Evolutionary conservation across 2,329 filamentous ascomycete genomes (phyloP), one percentile per base, ranked within the genome.

Genomic region (Arthrobotrys iridis): DNA sequence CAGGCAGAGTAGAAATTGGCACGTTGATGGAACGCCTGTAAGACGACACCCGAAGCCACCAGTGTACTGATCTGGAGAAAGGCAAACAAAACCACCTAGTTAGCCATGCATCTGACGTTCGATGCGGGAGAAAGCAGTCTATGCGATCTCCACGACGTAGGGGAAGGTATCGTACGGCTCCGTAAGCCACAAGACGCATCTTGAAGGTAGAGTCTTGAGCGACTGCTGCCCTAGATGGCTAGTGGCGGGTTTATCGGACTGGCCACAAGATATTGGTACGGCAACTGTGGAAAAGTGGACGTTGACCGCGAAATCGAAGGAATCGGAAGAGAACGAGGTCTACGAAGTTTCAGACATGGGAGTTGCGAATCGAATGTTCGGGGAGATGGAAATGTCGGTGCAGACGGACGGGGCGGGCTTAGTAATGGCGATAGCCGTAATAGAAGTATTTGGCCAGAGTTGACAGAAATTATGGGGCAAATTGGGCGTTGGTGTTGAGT

Each of bases 1-100:
- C 93, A 95, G 78, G 95, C 93, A 64, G 94, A 96, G 84, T 99
- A 99, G 86, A 98, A 99, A 84, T 99, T 99, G 77, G 95, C 90
- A 78, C 95, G 89, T 84, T 98, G 92, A 81, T 95, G 91, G 83
- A 98, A 94, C 77, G 95, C 94, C 81, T 93, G 95, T 71, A 96
- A 84, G 75, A 97, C 87, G 73, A 97, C 93, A 79, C 89, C 88
- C 78, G 88, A 90, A 79, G 94, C 94, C 81, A 96, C 89, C 83
- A 89, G 90, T 82, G 91, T 89, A 65, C 94, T 97, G 83, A 88
- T 87, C 91, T 93, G 79, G 70, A 71, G 46, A 63, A 37, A 37
- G 67, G 8, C 24, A 15, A 37, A 46, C 35, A 50, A 52, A 30
- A 37, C 33, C 3, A 65, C 18, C 59, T 22, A 52, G 40, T 65